phyloP scores from a whole-genome alignment of 2,329 filamentous ascomycete genomes.

The Sclerotinia minor region DNA sequence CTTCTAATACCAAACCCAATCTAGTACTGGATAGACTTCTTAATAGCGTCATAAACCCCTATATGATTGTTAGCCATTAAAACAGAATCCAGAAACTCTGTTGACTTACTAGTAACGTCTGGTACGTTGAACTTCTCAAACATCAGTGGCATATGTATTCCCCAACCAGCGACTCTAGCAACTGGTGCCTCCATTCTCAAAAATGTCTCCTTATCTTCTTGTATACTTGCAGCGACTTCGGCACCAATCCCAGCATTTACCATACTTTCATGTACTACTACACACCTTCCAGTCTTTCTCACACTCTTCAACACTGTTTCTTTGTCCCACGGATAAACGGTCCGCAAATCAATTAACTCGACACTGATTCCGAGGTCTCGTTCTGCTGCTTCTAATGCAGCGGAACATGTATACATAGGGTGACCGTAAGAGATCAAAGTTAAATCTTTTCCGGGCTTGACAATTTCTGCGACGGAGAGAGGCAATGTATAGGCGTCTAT shows the following conservation, averaged over 20 bases:
- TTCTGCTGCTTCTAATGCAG: constrained; percentile 66
- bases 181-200: constrained; percentile 69
- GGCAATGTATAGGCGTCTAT: constrained; percentile 66
- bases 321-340: constrained; percentile 73
- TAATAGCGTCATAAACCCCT: constrained; percentile 43
- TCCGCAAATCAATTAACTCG: constrained; percentile 70
- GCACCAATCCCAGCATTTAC: constrained; percentile 71
- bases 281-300: constrained; percentile 66
- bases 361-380: constrained; percentile 65
- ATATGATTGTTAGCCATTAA: constrained; percentile 27
- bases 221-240: constrained; percentile 70
- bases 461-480: constrained; percentile 66
- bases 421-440: constrained; percentile 72
- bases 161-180: constrained; percentile 68
- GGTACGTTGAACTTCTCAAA: constrained; percentile 68
- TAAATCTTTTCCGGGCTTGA: constrained; percentile 65
- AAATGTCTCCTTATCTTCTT: constrained; percentile 62
- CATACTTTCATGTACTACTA: constrained; percentile 76
- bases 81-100: neutral
- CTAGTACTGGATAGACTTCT: constrained; percentile 39
- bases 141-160: constrained; percentile 63
- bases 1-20: neutral
- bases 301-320: constrained; percentile 65
- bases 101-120: constrained; percentile 65
- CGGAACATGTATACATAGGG: constrained; percentile 66